Base-by-base conservation (phyloP, 768 basidiomycete species). In the Amylocystis lapponica region DNA sequence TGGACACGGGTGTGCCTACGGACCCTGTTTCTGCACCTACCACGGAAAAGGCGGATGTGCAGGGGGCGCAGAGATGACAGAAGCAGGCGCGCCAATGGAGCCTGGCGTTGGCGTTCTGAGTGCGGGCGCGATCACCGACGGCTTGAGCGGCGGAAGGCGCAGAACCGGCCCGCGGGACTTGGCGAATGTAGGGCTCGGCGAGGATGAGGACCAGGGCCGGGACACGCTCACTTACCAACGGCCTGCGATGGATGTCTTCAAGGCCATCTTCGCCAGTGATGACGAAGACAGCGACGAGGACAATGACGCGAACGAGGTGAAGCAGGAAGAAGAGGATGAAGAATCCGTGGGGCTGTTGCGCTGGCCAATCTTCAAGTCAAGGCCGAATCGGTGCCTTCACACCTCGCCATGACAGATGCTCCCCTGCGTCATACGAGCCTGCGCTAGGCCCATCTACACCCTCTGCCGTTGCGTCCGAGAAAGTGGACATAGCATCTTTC, bases 251-350 rank as follows among this genome's bases (percentile, higher is more conserved):
- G 86, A 92, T 56, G 80, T 98, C 33, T 99, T 98, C 73, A 96
- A 95, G 60, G 93, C 95, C 3, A 97, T 99, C 47, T 99, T 99
- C 60, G 94, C 92, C 10, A 92, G 88, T 63, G 90, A 91, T 47
- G 89, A 91, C 34, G 92, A 95, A 55, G 87, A 89, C 27, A 83
- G 81, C 14, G 86, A 81, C 8, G 89, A 91, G 3, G 74, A 70
- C 1, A 68, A 66, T 14, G 63, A 57, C 17, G 56, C 63, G 39
- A 36, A 52, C 41, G 54, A 61, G 2, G 91, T 89, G 11, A n/a
- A n/a, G n/a, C 89, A 87, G 61, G 88, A 87, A 43, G 86, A 91
- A 29, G 89, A 93, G 55, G 84, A 87, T 26, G 74, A 70, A 25
- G 41, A 14, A 35, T 38, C 26, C 5, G 39, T 35, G 23, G 37